Base-by-base conservation (phyloP, 495 filamentous ascomycete species). In the Neurospora tetrasperma region DNA sequence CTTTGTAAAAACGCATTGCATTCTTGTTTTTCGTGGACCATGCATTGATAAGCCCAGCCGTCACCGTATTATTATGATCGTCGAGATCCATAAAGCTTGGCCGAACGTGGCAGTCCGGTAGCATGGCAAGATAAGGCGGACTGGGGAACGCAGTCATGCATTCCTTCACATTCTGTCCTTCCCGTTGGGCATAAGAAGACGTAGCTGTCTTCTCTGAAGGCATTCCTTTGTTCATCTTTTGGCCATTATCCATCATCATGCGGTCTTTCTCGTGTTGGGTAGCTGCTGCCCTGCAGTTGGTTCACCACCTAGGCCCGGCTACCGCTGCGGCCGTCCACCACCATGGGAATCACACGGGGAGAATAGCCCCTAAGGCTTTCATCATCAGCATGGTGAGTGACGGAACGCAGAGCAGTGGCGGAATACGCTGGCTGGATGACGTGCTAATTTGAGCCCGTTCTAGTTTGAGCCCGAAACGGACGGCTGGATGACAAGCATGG, bases 381-480 rank as follows among this genome's bases (percentile, higher is more conserved):
- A 89, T 93, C 72, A 85, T 93, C 54, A 90, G 87, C 76, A 92
- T 92, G 89, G 89, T 89, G 82, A 62, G 82, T 76, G 46, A 27
- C 46, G 5, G 11, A 11, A 27, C 6, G 20, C 20, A 42, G 31
- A 31, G 23, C 12, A 23, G 20, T 12, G 23, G 38, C 48, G 23
- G 35, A 23, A 38, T 41, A 35, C 31, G 20, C 23, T 39, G 20
- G 20, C 35, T 27, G 20, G n/a, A 16, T 20, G 42, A 27, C 5
- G 5, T 70, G 59, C 18, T 54, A 71, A 41, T 43, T 31, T 8
- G 39, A n/a, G 54, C 59, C n/a, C 20, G 39, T 2, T 42, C 70
- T 54, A 90, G 90, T 94, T 93, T 74, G 80, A 79, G 12, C 88
- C 88, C 1, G 91, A 93, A 82, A 89, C 85, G n/a, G 84, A 88